These are phyloP conservation scores for Gracilaria gracilis DNA, from an alignment of 23 red algal species.

Conservation along the genomic window DNA sequence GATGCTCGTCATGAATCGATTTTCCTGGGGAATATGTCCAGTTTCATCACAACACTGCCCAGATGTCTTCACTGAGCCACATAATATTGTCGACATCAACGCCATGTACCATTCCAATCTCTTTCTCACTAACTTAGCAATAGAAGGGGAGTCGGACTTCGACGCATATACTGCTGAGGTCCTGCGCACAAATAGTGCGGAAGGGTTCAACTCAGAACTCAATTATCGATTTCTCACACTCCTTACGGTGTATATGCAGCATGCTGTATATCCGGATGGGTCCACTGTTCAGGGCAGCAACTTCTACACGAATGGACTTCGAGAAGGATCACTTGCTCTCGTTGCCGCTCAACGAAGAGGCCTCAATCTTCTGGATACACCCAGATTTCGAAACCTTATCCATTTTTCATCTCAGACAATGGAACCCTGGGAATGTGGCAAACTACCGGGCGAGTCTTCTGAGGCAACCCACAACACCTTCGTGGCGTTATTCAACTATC, in stretches of 20 bases:
- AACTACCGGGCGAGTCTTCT: conserved; percentile 20
- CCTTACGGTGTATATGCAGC: neutral
- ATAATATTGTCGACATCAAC: neutral
- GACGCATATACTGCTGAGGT: conserved; percentile 12
- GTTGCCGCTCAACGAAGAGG: conserved; percentile 25
- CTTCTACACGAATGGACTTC: neutral
- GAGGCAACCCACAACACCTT: conserved; percentile 13
- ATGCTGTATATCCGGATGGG: conserved; percentile 41
- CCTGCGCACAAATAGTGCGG: neutral
- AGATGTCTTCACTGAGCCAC: conserved; percentile 9
- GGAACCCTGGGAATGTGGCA: conserved; percentile 40
- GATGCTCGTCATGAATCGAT: conserved; percentile 34
- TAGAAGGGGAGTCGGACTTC: conserved; percentile 27
- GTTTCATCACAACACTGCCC: neutral
- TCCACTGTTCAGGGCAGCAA: conserved; percentile 25
- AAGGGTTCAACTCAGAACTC: neutral
- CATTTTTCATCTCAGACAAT: conserved; percentile 25
- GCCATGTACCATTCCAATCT: conserved; percentile 55
- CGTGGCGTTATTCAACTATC: conserved; percentile 12
- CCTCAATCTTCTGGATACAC: conserved; percentile 22
- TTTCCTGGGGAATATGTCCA: conserved; percentile 35
- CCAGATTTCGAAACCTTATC: conserved; percentile 46
- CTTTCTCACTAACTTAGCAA: conserved; percentile 16
- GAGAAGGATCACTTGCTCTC: conserved; percentile 42
- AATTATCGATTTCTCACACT: conserved; percentile 5